Percentiles rank a stretch among this genome's conserved stretches.
Evolutionary conservation across 2,329 filamentous ascomycete species (phyloP).

Genomic region (Xylaria sp.): DNA sequence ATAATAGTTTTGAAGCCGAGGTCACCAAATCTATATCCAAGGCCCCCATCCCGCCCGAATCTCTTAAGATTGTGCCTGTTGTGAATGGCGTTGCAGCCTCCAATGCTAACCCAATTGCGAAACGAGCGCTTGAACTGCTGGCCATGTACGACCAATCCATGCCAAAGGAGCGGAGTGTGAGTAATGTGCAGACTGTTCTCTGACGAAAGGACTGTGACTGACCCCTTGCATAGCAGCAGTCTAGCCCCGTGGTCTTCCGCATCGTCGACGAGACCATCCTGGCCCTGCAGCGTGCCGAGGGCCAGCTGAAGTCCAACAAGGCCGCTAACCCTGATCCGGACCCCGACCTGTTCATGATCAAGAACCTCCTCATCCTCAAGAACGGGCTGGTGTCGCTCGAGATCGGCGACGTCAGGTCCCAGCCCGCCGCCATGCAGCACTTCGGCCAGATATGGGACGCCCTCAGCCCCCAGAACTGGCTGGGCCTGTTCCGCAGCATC

Average conservation of each 20-base stretch:
- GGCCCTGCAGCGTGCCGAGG: constrained; percentile 77
- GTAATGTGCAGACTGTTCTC: constrained; percentile 30
- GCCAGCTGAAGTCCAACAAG: constrained; percentile 66
- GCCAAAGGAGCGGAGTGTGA: constrained; percentile 65
- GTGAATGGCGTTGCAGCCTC: constrained; percentile 54
- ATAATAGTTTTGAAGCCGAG: constrained; percentile 57
- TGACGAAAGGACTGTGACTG: neutral
- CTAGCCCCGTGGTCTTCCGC: constrained; percentile 60
- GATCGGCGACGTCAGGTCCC: constrained; percentile 70
- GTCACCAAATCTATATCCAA: constrained; percentile 58
- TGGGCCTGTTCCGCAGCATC: constrained; percentile 61
- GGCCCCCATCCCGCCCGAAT: constrained; percentile 49
- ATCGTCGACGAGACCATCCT: constrained; percentile 90
- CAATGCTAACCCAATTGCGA: constrained; percentile 61
- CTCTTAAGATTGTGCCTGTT: constrained; percentile 54
- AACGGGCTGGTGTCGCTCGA: constrained; percentile 96
- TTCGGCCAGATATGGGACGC: constrained; percentile 68
- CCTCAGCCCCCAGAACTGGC: constrained; percentile 58
- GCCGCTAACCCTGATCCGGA: constrained; percentile 61
- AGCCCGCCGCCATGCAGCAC: constrained; percentile 58
- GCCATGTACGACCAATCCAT: constrained; percentile 66
- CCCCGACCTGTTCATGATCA: constrained; percentile 88
- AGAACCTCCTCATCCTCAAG: constrained; percentile 91
- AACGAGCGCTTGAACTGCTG: constrained; percentile 60
- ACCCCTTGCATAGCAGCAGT: constrained; percentile 46